Conservation (phyloP, 1,284 basidiomycete genomes). For the Tranzscheliella williamsii region DNA sequence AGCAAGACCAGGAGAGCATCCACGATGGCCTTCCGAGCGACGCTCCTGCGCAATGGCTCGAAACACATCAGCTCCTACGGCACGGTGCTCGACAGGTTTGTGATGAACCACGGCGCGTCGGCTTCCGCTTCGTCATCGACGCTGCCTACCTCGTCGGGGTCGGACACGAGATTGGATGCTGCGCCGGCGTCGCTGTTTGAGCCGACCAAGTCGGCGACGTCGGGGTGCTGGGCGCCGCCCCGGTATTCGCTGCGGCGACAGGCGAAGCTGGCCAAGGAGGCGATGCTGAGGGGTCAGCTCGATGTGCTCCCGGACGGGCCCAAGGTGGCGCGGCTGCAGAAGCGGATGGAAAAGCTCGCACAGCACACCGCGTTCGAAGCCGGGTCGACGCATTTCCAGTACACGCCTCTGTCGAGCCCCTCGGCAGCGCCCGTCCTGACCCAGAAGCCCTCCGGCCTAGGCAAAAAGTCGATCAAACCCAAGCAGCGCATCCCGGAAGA, state of each 20-base stretch:
- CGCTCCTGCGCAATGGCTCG: slow-evolving; percentile 1
- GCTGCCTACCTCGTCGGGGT: neutral
- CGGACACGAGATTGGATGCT: neutral
- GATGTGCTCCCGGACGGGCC: slow-evolving; percentile 14
- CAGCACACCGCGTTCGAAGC: slow-evolving; percentile 17
- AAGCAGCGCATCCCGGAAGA: slow-evolving; percentile 1
- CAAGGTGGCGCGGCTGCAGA: slow-evolving; percentile 8
- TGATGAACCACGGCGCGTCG: slow-evolving; percentile 1
- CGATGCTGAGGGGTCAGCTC: slow-evolving; percentile 10
- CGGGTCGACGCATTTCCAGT: slow-evolving; percentile 9
- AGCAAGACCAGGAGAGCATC: too few species aligned
- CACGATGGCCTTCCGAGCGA: slow-evolving; percentile 19
- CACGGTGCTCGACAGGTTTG: slow-evolving; percentile 22
- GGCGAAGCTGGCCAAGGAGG: slow-evolving; percentile 35
- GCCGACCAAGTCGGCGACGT: slow-evolving; percentile 6
- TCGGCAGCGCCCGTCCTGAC: neutral
- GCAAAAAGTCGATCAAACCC: slow-evolving; percentile 3
- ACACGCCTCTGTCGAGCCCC: slow-evolving; percentile 1
- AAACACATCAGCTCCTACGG: slow-evolving; percentile 23
- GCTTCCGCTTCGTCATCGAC: slow-evolving; percentile 1
- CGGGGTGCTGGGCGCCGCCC: slow-evolving; percentile 43
- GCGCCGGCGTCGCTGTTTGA: slow-evolving; percentile 9
- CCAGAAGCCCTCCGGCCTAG: neutral
- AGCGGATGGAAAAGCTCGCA: slow-evolving; percentile 14
- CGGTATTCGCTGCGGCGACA: slow-evolving; percentile 41